These are phyloP conservation scores for Vitis rupestris DNA, from an alignment of 164 flowering plant genomes.

Conservation along the genomic window DNA sequence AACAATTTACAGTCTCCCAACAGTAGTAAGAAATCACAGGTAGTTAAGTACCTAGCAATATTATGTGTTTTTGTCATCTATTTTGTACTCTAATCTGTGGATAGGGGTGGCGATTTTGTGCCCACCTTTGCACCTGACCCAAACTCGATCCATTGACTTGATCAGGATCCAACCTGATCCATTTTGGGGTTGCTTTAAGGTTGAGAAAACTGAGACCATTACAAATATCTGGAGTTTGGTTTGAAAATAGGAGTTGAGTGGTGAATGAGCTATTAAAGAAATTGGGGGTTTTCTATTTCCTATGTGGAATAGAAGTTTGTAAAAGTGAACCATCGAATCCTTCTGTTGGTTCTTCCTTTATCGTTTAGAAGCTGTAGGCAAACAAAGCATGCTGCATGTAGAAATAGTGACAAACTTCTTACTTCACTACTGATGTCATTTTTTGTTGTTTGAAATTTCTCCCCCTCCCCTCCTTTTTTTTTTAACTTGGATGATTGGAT, in stretches of 20 bases:
- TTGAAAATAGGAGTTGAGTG: neutral
- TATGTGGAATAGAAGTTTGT: neutral
- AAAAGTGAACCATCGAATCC: neutral
- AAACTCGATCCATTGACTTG: neutral
- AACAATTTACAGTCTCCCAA: slow-evolving; percentile 26
- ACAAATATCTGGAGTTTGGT: neutral
- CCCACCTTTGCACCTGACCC: neutral
- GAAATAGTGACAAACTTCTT: too few relatives aligned
- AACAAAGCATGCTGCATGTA: too few relatives aligned
- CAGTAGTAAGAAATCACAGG: slow-evolving; percentile 38
- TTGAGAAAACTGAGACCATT: neutral
- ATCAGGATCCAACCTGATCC: neutral
- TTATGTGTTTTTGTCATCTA: neutral
- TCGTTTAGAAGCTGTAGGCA: too few relatives aligned
- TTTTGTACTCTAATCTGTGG: too few relatives aligned
- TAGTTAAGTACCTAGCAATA: slow-evolving; percentile 4
- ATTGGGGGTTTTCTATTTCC: neutral
- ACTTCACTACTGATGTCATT: too few relatives aligned
- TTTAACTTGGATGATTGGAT: too few relatives aligned
- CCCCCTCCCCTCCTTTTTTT: too few relatives aligned
- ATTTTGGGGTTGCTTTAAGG: neutral
- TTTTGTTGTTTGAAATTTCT: too few relatives aligned
- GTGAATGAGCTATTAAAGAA: neutral
- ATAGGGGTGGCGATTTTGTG: too few relatives aligned
- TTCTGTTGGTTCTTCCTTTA: too few relatives aligned